These are phyloP conservation scores for Albizia julibrissin DNA, from an alignment of 306 rosid genomes.

Conservation along the genomic window DNA sequence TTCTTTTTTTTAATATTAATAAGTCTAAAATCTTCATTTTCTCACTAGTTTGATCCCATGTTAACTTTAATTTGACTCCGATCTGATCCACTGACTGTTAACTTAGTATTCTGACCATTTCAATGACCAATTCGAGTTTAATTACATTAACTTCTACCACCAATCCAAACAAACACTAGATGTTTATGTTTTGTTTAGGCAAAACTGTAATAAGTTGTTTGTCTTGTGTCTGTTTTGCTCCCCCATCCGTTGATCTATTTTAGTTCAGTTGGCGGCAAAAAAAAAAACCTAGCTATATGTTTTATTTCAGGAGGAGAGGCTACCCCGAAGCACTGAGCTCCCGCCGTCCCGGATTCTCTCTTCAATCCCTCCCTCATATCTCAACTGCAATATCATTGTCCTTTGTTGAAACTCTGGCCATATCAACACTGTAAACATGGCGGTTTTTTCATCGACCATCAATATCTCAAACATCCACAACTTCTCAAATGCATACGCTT, in stretches of 20 bases:
- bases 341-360: background rate
- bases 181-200: too few species aligned
- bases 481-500: slow-evolving; percentile 29
- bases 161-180: too few species aligned
- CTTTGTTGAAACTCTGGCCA: background rate
- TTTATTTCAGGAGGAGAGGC: background rate
- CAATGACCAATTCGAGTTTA: too few species aligned
- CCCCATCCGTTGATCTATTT: background rate
- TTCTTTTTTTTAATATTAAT: too few species aligned
- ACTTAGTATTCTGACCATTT: too few species aligned
- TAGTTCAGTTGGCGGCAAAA: background rate
- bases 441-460: slow-evolving; percentile 43
- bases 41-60: too few species aligned
- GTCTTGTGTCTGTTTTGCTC: too few species aligned
- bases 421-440: slow-evolving; percentile 39
- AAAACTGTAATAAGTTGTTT: too few species aligned
- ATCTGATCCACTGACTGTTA: too few species aligned
- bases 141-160: too few species aligned
- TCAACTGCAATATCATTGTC: background rate
- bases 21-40: too few species aligned
- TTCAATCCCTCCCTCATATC: background rate
- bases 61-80: too few species aligned
- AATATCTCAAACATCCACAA: slow-evolving; percentile 13
- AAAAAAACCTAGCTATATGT: background rate
- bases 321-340: background rate